Conservation (phyloP, 2,329 filamentous ascomycete genomes). For the Sporothrix euskadiensis region DNA sequence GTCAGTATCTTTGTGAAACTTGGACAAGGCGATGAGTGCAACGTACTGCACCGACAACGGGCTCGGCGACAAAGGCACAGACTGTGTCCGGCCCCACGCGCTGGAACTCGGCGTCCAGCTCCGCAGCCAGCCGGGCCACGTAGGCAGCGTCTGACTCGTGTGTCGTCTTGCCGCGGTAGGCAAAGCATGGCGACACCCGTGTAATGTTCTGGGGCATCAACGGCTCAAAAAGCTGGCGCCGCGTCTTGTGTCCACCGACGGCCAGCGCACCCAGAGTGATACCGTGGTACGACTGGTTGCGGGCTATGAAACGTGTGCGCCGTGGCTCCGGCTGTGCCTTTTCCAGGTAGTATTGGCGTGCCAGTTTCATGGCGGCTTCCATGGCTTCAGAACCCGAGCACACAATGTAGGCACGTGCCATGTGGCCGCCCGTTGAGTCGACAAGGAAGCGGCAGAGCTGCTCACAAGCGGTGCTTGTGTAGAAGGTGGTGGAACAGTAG, state of each 20-base stretch:
- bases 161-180: slow-evolving; percentile 54
- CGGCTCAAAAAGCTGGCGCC: slow-evolving; percentile 63
- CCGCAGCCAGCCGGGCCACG: slow-evolving; percentile 58
- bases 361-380: slow-evolving; percentile 65
- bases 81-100: slow-evolving; percentile 64
- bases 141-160: slow-evolving; percentile 61
- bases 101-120: slow-evolving; percentile 68
- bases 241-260: slow-evolving; percentile 61
- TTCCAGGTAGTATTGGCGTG: slow-evolving; percentile 64
- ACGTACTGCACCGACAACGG: slow-evolving; percentile 69
- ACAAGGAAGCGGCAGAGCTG: slow-evolving; percentile 44
- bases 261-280: slow-evolving; percentile 68
- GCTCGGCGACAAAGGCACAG: slow-evolving; percentile 72
- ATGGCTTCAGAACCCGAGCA: slow-evolving; percentile 60
- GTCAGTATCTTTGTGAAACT: not conserved
- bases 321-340: slow-evolving; percentile 54
- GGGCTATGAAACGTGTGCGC: slow-evolving; percentile 66
- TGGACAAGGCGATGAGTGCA: not conserved
- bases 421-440: slow-evolving; percentile 42
- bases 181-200: slow-evolving; percentile 66
- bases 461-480: slow-evolving; percentile 45
- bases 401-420: slow-evolving; percentile 44
- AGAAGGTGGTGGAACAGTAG: slow-evolving; percentile 49
- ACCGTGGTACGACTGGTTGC: slow-evolving; percentile 70
- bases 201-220: slow-evolving; percentile 59